Evolutionary conservation across 2,329 filamentous ascomycete genomes (phyloP).

Genomic region (Talaromyces sp.): DNA sequence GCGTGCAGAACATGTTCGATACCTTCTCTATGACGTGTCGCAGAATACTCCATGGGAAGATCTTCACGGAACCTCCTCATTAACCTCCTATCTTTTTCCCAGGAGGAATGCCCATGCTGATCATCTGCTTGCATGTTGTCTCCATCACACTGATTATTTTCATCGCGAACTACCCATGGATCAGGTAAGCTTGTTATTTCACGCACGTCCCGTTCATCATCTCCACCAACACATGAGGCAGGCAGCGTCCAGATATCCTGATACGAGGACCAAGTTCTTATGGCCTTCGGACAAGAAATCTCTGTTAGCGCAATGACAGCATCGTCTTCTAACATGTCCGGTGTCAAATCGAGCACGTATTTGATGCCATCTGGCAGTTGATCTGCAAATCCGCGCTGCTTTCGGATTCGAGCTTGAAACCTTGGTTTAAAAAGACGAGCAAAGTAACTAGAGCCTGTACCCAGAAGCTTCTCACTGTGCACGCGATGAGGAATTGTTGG

Average conservation of each 20-base stretch:
- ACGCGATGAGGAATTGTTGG: slow-evolving; percentile 36
- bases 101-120: background rate
- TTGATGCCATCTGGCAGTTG: slow-evolving; percentile 49
- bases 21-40: slow-evolving; percentile 63
- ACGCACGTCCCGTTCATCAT: slow-evolving; percentile 46
- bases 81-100: background rate
- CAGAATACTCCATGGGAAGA: slow-evolving; percentile 61
- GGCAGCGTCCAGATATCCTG: slow-evolving; percentile 44
- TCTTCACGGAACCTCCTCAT: no score
- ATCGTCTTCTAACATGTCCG: slow-evolving; percentile 64
- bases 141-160: no score
- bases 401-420: slow-evolving; percentile 30
- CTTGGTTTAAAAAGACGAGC: slow-evolving; percentile 32
- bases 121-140: no score
- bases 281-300: slow-evolving; percentile 59
- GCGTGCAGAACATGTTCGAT: slow-evolving; percentile 65
- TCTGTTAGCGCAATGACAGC: slow-evolving; percentile 62
- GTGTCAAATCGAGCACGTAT: slow-evolving; percentile 67
- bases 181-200: background rate
- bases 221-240: slow-evolving; percentile 47
- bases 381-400: slow-evolving; percentile 32
- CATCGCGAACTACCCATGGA: background rate
- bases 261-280: slow-evolving; percentile 59
- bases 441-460: slow-evolving; percentile 34
- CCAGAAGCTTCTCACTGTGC: slow-evolving; percentile 35